A percentile compares a stretch with the other conserved stretches of the same genome.
Conservation (phyloP, 352 stramenopile genomes). For the Phytophthora multivora region DNA sequence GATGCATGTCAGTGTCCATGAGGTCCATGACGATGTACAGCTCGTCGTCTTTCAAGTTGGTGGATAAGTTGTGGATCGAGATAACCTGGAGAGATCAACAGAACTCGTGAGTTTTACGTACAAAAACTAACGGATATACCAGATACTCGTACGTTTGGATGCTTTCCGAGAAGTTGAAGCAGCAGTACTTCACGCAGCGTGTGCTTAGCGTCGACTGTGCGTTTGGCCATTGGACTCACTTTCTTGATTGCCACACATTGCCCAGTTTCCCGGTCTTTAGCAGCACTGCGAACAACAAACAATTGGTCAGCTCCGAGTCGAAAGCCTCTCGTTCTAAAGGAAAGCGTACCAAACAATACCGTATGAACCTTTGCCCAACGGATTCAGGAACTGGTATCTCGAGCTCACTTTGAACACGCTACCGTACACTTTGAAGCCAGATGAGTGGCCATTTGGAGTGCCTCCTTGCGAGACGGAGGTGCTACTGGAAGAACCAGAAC, state of each 20-base stretch:
- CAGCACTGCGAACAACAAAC: constrained; percentile 43
- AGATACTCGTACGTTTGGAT: constrained; percentile 69
- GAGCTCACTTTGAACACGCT: constrained; percentile 83
- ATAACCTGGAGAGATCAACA: constrained; percentile 61
- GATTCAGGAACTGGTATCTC: constrained; percentile 88
- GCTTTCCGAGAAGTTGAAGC: constrained; percentile 85
- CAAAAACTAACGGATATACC: background rate
- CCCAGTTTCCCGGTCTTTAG: constrained; percentile 73
- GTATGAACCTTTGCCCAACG: constrained; percentile 92
- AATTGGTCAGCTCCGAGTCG: background rate
- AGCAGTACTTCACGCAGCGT: constrained; percentile 89
- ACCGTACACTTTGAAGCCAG: constrained; percentile 79
- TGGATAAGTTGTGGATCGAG: constrained; percentile 76
- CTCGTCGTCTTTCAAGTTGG: constrained; percentile 91
- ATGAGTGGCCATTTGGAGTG: constrained; percentile 6
- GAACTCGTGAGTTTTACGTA: background rate
- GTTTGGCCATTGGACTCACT: constrained; percentile 87
- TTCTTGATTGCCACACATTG: constrained; percentile 93
- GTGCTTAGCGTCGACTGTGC: constrained; percentile 84
- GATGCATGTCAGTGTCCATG: constrained; percentile 94
- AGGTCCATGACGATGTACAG: constrained; percentile 97
- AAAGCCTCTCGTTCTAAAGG: too few relatives aligned
- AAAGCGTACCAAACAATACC: constrained; percentile 83
- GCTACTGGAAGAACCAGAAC: constrained; percentile 19
- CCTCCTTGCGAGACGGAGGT: constrained; percentile 3